A percentile compares a stretch with the other conserved stretches of the same genome.
Conservation (phyloP, 495 filamentous ascomycete genomes). For the Aspergillus egyptiacus region DNA sequence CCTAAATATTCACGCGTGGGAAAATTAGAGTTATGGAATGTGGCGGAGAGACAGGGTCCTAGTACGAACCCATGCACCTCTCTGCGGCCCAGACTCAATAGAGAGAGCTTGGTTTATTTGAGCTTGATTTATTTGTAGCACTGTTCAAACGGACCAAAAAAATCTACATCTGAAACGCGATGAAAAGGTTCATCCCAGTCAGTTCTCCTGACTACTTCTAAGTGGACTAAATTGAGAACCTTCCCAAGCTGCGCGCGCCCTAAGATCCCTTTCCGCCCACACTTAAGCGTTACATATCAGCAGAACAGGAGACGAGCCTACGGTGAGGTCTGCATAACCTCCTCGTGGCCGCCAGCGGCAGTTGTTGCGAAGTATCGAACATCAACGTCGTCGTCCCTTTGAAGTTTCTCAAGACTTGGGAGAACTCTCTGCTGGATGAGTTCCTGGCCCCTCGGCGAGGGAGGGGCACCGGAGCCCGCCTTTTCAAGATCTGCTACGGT, state of each 20-base stretch:
- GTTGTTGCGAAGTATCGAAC: slow-evolving; percentile 90
- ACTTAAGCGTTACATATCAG: slow-evolving; percentile 10
- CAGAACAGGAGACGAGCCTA: slow-evolving; percentile 20
- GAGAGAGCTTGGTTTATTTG: no score
- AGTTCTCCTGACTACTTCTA: slow-evolving; percentile 37
- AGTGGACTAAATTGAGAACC: slow-evolving; percentile 29
- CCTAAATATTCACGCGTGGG: no score
- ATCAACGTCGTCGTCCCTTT: slow-evolving; percentile 95
- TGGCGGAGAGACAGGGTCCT: no score
- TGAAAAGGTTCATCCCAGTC: slow-evolving; percentile 36
- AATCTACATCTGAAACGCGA: slow-evolving; percentile 43
- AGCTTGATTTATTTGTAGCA: slow-evolving; percentile 15
- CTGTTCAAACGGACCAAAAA: slow-evolving; percentile 28
- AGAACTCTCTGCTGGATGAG: slow-evolving; percentile 83
- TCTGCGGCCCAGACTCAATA: no score
- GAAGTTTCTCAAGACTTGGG: slow-evolving; percentile 87
- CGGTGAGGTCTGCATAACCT: slow-evolving; percentile 47
- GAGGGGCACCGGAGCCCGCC: slow-evolving; percentile 48
- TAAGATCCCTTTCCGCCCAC: slow-evolving; percentile 18
- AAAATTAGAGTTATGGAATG: no score
- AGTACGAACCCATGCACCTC: no score
- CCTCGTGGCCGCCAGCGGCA: slow-evolving; percentile 47
- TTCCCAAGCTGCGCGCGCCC: slow-evolving; percentile 20
- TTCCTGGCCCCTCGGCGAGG: slow-evolving; percentile 69
- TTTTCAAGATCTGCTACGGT: slow-evolving; percentile 83